phyloP scores from a whole-genome alignment of 768 basidiomycete genomes.

The Amyloporia xantha region DNA sequence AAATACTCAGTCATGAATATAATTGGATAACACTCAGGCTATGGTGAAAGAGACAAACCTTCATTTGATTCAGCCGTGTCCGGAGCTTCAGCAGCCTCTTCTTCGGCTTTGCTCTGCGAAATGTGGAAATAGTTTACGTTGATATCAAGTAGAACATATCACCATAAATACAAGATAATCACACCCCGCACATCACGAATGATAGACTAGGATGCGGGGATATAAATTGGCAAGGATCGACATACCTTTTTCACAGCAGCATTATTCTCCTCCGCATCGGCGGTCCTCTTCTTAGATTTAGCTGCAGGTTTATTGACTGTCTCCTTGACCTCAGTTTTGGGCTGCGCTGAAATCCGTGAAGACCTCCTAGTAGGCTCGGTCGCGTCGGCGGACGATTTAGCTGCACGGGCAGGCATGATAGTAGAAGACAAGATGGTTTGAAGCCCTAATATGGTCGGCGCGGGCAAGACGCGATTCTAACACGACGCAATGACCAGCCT shows the following conservation, averaged over 20 bases:
- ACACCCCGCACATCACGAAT: too few species aligned
- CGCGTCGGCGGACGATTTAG: slow-evolving; percentile 19
- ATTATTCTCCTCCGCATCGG: slow-evolving; percentile 20
- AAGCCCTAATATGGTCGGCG: too few species aligned
- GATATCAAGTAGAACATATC: too few species aligned
- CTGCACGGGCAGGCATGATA: slow-evolving; percentile 11
- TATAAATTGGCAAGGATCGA: too few species aligned
- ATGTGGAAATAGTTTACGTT: too few species aligned
- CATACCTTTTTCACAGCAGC: slow-evolving; percentile 21
- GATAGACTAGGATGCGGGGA: too few species aligned
- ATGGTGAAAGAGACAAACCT: background rate
- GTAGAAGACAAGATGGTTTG: background rate
- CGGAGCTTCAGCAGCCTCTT: slow-evolving; percentile 3
- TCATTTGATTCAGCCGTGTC: slow-evolving; percentile 1
- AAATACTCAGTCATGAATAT: background rate
- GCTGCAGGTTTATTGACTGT: slow-evolving; percentile 28
- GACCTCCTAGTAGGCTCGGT: slow-evolving; percentile 47
- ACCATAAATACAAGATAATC: too few species aligned
- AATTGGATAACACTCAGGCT: background rate
- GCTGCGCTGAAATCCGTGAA: slow-evolving; percentile 45
- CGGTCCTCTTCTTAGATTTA: slow-evolving; percentile 36
- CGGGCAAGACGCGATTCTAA: background rate
- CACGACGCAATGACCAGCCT: too few species aligned
- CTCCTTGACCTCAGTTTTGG: slow-evolving; percentile 32
- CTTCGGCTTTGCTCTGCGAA: slow-evolving; percentile 13